Percentiles rank a stretch among this genome's conserved stretches.
phyloP scores from a whole-genome alignment of 208 protist genomes.

The Eutreptiella sp. region DNA sequence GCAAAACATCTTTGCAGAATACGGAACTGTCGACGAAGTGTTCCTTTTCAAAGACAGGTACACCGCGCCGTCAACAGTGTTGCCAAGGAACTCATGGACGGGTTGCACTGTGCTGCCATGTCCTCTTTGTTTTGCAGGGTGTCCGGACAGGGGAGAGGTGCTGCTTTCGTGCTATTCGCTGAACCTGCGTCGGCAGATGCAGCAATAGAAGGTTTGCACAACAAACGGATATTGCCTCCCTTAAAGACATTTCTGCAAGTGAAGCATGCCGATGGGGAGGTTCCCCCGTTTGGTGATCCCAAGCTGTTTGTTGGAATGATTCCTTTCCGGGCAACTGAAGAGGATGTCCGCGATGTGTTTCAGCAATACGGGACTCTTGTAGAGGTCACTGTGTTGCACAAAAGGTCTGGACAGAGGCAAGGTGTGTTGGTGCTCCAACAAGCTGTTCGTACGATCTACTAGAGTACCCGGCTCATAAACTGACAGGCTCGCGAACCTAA shows the following conservation, averaged over 20 bases:
- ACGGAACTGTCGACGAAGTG: slow-evolving; percentile 26
- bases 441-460: too few relatives aligned
- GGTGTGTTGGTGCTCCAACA: too few relatives aligned
- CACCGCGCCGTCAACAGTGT: too few relatives aligned
- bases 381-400: slow-evolving; percentile 21
- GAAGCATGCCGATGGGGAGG: slow-evolving; percentile 30
- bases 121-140: too few relatives aligned
- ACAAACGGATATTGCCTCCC: slow-evolving; percentile 16
- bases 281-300: slow-evolving; percentile 26
- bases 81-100: too few relatives aligned
- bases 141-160: slow-evolving; percentile 13
- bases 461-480: too few relatives aligned
- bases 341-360: slow-evolving; percentile 19
- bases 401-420: too few relatives aligned
- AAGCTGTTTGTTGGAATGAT: slow-evolving; percentile 34
- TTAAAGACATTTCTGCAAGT: slow-evolving; percentile 16
- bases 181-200: slow-evolving; percentile 13
- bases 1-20: slow-evolving; percentile 13
- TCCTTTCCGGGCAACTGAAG: slow-evolving; percentile 18
- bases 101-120: too few relatives aligned
- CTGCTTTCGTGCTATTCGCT: slow-evolving; percentile 29
- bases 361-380: slow-evolving; percentile 19
- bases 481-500: too few relatives aligned
- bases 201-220: slow-evolving; percentile 18
- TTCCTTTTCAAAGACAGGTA: slow-evolving; percentile 11